Evolutionary conservation across 176 grass and related monocot genomes (phyloP).

Genomic region (Rhynchospora pubera): DNA sequence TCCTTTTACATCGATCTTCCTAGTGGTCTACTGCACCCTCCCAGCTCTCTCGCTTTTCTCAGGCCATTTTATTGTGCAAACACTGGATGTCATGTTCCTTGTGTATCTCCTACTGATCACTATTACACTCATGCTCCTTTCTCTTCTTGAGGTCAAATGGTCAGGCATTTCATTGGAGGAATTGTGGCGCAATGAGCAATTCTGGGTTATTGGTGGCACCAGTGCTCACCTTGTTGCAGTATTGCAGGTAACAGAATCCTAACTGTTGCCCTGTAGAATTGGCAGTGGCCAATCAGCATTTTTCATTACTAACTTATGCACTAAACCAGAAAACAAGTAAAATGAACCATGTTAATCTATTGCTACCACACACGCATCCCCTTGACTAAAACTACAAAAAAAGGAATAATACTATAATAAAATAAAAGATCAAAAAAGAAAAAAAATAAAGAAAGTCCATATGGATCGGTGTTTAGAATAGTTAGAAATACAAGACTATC

Average conservation of each 20-base stretch:
- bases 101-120: slow-evolving; percentile 39
- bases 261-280: neutral
- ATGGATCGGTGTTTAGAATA: neutral
- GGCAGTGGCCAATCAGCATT: neutral
- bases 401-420: neutral
- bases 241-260: slow-evolving; percentile 19
- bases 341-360: neutral
- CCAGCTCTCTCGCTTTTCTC: slow-evolving; percentile 36
- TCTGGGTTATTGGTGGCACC: slow-evolving; percentile 41
- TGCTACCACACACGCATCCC: neutral
- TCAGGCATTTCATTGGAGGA: slow-evolving; percentile 36
- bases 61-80: slow-evolving; percentile 32
- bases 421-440: neutral
- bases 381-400: neutral
- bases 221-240: slow-evolving; percentile 35
- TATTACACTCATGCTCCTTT: slow-evolving; percentile 32
- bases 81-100: slow-evolving; percentile 28
- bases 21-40: slow-evolving; percentile 27
- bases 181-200: slow-evolving; percentile 41
- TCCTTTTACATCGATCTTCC: slow-evolving; percentile 41
- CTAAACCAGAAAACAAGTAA: neutral
- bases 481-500: neutral
- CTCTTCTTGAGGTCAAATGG: slow-evolving; percentile 42
- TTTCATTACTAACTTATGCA: neutral
- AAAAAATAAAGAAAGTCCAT: neutral